Base-by-base conservation (phyloP, 257 asterid genomes). In the Coffea canephora region DNA sequence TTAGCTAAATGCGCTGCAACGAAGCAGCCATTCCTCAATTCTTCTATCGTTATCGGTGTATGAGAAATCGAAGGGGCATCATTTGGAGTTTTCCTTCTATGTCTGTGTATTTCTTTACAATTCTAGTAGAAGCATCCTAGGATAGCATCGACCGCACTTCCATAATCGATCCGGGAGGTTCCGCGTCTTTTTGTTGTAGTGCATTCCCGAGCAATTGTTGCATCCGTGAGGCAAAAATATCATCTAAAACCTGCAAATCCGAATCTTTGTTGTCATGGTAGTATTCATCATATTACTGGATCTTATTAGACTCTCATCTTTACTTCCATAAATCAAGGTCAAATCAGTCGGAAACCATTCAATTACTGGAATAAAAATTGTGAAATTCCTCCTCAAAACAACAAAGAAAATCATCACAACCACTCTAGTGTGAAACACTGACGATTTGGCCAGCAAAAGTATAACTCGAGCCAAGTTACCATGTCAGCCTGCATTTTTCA, bases 131-230 rank as follows among this genome's bases (percentile, higher is more conserved):
- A 91, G 91, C 89, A 70, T 93, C 97, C 83, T 93, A 89, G 74
- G 97, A 91, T 1, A 95, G 92, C 93, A 95, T 93, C 3, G 99
- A 91, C 23, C 93, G 91, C 48, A 93, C 98, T 82, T 95, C 99
- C 77, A 91, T 70, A 61, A 93, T 83, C 13, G 91, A 85, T 77
- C 94, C 89, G 11, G 99, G 99, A 16, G 92, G 91, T 67, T 91
- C 99, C 73, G 91, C 70, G 79, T 91, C 99, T 68, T 90, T 95
- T 84, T 91, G 93, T 31, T 89, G 97, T 10, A 95, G 84, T 16
- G 87, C 87, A 77, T 93, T 93, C 34, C 99, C 99, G 0, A 95
- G 90, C 84, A 91, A 66, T 39, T 83, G 84, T 82, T 93, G 99
- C 98, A 95, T 95, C 79, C 91, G 89, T 4, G 98, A 91, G 61